Conservation (phyloP, 352 stramenopile species). For the Aphanomyces stellatus region DNA sequence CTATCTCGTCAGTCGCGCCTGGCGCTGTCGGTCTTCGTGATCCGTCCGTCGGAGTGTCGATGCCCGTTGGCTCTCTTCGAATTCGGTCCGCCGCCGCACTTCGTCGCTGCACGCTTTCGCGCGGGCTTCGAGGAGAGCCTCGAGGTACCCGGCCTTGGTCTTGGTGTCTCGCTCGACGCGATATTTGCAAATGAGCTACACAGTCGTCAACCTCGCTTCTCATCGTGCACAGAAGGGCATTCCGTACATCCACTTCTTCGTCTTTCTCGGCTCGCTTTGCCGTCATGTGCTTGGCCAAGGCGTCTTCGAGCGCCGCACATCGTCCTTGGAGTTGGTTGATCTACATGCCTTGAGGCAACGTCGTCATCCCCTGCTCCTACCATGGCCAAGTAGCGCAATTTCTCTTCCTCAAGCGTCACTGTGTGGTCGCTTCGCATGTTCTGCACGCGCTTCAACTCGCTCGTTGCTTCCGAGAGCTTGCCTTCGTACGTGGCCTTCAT, state of each 20-base stretch:
- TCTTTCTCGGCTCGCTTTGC: constrained; percentile 32
- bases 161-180: not conserved
- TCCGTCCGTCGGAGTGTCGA: too few species aligned
- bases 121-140: not conserved
- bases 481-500: constrained; percentile 62
- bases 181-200: not conserved
- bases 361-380: not conserved
- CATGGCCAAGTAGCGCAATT: not conserved
- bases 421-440: not conserved
- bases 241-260: constrained; percentile 34
- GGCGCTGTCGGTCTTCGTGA: too few species aligned
- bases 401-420: not conserved
- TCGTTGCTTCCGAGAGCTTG: constrained; percentile 54
- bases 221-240: too few species aligned
- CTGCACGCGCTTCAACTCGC: constrained; percentile 31
- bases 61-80: not conserved
- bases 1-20: not conserved
- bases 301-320: not conserved
- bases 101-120: constrained; percentile 11
- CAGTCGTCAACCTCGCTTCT: too few species aligned
- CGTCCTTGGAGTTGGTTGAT: not conserved
- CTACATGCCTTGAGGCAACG: not conserved
- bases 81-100: not conserved
- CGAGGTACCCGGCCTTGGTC: not conserved
- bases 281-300: not conserved